These are phyloP conservation scores for Triticum dicoccoides DNA, from an alignment of 176 grass and related monocot genomes.

Conservation along the genomic window DNA sequence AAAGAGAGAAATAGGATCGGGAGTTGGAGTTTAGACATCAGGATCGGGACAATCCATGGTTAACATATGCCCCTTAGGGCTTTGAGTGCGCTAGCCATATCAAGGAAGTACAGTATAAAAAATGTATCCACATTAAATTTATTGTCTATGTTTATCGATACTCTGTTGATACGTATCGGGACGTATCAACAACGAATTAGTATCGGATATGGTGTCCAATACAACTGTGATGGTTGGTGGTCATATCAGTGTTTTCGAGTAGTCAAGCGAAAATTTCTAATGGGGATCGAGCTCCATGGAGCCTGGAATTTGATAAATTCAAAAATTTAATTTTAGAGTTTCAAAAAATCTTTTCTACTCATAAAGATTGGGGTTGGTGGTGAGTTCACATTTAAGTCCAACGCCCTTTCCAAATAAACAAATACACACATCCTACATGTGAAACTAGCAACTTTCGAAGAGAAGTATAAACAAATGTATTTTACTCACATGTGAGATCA, in stretches of 20 bases:
- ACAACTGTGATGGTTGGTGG: neutral
- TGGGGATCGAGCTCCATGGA: no score
- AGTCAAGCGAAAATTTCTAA: neutral
- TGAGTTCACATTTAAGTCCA: no score
- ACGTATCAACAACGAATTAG: neutral
- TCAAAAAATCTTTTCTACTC: no score
- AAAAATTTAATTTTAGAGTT: no score
- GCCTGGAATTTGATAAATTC: no score
- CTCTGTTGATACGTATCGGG: neutral
- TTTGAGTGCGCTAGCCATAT: neutral
- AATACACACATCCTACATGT: no score
- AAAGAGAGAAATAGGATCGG: neutral
- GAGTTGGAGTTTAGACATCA: neutral
- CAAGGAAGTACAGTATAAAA: neutral
- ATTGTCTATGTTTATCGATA: neutral
- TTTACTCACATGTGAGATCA: no score
- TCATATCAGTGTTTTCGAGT: neutral
- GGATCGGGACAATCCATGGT: neutral
- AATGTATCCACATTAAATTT: neutral
- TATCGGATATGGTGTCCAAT: neutral
- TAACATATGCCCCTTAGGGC: neutral
- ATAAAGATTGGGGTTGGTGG: no score
- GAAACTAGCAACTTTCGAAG: no score
- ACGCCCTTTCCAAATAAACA: no score
- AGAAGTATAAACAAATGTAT: no score